Percentiles rank a stretch among this genome's conserved stretches.
Evolutionary conservation across 2,329 filamentous ascomycete genomes (phyloP).

Genomic region (Talaromyces funiculosus): DNA sequence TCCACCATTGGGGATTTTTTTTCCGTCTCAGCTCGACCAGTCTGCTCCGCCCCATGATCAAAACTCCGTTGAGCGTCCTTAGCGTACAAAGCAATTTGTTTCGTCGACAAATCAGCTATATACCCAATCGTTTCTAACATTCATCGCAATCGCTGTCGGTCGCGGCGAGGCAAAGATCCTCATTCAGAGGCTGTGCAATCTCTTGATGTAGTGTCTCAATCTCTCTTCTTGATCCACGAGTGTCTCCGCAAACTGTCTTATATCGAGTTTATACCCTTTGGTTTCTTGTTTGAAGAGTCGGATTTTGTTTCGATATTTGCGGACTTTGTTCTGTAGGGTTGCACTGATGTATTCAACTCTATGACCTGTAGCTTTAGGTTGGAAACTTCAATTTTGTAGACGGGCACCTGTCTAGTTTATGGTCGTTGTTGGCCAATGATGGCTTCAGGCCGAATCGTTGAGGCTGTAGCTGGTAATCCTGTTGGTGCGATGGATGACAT

Average conservation of each 20-base stretch:
- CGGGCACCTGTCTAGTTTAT: not conserved
- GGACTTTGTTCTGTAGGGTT: slow-evolving; percentile 20
- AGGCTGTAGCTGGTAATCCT: not conserved
- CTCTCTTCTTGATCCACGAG: slow-evolving; percentile 22
- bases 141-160: not conserved
- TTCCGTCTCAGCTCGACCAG: not conserved
- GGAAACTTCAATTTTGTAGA: slow-evolving; percentile 9
- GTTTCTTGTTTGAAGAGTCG: slow-evolving; percentile 47
- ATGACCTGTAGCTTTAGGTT: slow-evolving; percentile 15
- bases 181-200: slow-evolving; percentile 18
- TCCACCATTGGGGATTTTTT: not conserved
- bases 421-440: not conserved
- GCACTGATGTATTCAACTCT: slow-evolving; percentile 31
- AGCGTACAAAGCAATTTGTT: not conserved
- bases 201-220: slow-evolving; percentile 24
- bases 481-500: not conserved
- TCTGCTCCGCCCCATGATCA: not conserved
- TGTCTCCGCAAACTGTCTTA: slow-evolving; percentile 22
- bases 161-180: slow-evolving; percentile 4
- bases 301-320: slow-evolving; percentile 44
- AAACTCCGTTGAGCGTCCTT: not conserved
- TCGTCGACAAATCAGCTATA: not conserved
- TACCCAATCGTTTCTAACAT: not conserved
- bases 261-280: slow-evolving; percentile 40
- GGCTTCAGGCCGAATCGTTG: not conserved